Conservation (phyloP, 2,329 filamentous ascomycete genomes). For the Scortechinia acanthostroma region DNA sequence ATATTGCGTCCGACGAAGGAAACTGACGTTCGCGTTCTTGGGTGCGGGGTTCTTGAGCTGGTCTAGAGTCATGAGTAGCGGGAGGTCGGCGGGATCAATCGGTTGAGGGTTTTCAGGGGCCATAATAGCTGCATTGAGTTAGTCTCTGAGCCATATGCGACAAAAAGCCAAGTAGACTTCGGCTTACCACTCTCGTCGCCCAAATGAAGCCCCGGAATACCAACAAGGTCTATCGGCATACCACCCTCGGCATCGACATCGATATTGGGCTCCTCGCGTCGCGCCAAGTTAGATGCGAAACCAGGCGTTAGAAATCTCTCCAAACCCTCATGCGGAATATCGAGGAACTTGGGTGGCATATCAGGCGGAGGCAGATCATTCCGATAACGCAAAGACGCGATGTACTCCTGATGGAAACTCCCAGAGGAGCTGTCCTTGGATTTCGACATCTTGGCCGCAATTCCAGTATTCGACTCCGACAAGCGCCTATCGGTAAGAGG, state of each 20-base stretch:
- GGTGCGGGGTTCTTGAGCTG: constrained; percentile 50
- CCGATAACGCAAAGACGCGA: constrained; percentile 57
- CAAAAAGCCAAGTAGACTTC: neutral
- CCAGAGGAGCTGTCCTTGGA: neutral
- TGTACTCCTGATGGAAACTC: constrained; percentile 56
- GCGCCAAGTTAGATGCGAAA: constrained; percentile 51
- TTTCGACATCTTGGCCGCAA: neutral
- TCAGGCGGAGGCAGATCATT: constrained; percentile 61
- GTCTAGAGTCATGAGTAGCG: constrained; percentile 49
- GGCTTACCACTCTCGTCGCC: constrained; percentile 54
- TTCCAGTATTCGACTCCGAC: no score
- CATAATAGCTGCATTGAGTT: constrained; percentile 37
- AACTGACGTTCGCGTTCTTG: constrained; percentile 46
- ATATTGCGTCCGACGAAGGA: constrained; percentile 60
- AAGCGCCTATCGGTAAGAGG: no score
- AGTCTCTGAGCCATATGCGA: neutral
- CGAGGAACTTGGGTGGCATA: constrained; percentile 59
- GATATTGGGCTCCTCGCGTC: constrained; percentile 59
- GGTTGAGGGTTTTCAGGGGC: constrained; percentile 42
- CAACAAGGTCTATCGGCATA: constrained; percentile 62
- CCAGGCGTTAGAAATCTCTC: constrained; percentile 54
- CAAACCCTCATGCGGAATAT: constrained; percentile 58
- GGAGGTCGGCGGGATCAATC: constrained; percentile 48
- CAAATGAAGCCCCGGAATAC: constrained; percentile 57
- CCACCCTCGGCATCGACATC: constrained; percentile 63